Percentiles rank a stretch among this genome's conserved stretches.
Conservation (phyloP, 1,139 yeast species). For the Geotrichum aggregatum region DNA sequence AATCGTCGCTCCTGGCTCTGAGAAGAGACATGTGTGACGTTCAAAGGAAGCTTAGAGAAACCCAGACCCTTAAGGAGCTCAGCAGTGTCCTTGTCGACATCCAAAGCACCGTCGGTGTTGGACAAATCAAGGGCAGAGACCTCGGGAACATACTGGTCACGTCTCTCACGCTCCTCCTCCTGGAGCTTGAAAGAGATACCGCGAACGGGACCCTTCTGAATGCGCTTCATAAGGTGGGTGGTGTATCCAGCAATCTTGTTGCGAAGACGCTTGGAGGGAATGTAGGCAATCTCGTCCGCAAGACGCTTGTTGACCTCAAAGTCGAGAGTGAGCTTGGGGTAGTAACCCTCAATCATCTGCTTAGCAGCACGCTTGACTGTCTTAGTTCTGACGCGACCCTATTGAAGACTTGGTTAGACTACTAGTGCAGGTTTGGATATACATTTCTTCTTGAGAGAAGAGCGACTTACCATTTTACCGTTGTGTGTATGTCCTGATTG, state of each 20-base stretch:
- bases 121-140: slow-evolving; percentile 99
- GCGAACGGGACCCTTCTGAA: slow-evolving; percentile 99
- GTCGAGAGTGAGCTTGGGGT: slow-evolving; percentile 99
- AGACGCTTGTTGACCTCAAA: slow-evolving; percentile 99
- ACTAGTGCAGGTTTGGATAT: not conserved
- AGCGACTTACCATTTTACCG: slow-evolving; percentile 20
- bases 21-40: slow-evolving; percentile 88
- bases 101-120: slow-evolving; percentile 90
- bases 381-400: slow-evolving; percentile 59
- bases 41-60: slow-evolving; percentile 82
- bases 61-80: slow-evolving; percentile 95
- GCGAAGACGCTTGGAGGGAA: slow-evolving; percentile 99
- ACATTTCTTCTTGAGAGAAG: not conserved
- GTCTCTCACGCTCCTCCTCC: slow-evolving; percentile 99
- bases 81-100: slow-evolving; percentile 97
- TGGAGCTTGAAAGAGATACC: slow-evolving; percentile 99
- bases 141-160: slow-evolving; percentile 99
- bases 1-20: slow-evolving; percentile 91
- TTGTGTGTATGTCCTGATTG: slow-evolving; percentile 15
- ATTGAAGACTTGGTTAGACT: not conserved
- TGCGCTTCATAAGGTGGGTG: slow-evolving; percentile 99
- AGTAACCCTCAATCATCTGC: slow-evolving; percentile 99
- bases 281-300: slow-evolving; percentile 96
- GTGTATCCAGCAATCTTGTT: slow-evolving; percentile 99
- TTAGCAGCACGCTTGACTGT: slow-evolving; percentile 99